phyloP scores from a whole-genome alignment of 768 basidiomycete genomes.

The Galerina sulciceps region DNA sequence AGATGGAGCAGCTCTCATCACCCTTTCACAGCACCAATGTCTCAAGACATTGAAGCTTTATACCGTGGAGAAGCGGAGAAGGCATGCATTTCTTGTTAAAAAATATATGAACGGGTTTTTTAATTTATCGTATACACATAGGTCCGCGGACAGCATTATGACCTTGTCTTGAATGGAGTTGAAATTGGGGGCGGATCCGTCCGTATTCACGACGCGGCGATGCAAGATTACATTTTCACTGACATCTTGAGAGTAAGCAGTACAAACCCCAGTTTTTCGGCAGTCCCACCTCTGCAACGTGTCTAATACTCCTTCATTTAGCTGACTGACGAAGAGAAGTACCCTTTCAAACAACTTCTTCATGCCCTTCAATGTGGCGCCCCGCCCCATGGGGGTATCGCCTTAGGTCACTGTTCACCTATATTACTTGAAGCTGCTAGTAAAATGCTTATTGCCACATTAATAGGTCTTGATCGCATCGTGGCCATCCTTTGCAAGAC shows the following conservation, averaged over 20 bases:
- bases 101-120: conserved; percentile 6
- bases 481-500: conserved; percentile 90
- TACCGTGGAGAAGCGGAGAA: conserved; percentile 68
- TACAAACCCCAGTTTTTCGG: neutral
- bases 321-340: conserved; percentile 75
- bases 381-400: conserved; percentile 95
- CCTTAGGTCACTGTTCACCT: conserved; percentile 57
- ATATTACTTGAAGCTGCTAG: conserved; percentile 2
- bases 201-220: conserved; percentile 83
- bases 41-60: conserved; percentile 81
- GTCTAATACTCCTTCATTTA: conserved; percentile 33
- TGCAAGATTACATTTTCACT: conserved; percentile 85
- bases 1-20: conserved; percentile 94
- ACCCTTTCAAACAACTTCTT: conserved; percentile 82
- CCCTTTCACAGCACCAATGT: conserved; percentile 96
- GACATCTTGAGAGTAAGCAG: conserved; percentile 72
- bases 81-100: conserved; percentile 34
- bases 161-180: conserved; percentile 90
- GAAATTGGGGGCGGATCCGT: conserved; percentile 96
- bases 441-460: conserved; percentile 10
- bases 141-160: conserved; percentile 96
- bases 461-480: conserved; percentile 86
- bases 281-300: neutral
- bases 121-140: conserved; percentile 30
- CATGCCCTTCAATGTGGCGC: conserved; percentile 90